phyloP scores from a whole-genome alignment of 495 filamentous ascomycete species.

The Platismatia glauca region DNA sequence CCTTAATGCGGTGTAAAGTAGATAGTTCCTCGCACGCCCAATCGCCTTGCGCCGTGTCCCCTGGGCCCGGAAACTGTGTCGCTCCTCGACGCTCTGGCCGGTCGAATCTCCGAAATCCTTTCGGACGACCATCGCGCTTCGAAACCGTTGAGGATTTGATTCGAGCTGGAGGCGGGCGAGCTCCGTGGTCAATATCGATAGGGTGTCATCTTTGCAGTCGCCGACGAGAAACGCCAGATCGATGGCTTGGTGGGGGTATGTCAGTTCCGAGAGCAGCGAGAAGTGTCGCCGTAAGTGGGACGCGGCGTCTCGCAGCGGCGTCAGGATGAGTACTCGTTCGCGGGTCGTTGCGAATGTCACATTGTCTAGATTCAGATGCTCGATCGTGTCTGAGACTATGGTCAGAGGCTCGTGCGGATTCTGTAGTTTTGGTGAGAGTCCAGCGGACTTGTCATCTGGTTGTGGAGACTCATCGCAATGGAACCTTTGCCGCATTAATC shows the following conservation, averaged over 20 bases:
- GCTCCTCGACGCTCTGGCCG: slow-evolving; percentile 56
- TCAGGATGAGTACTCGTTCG: slow-evolving; percentile 51
- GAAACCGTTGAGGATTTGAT: slow-evolving; percentile 53
- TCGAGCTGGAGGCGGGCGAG: slow-evolving; percentile 61
- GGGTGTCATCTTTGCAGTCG: slow-evolving; percentile 66
- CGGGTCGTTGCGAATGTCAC: slow-evolving; percentile 1
- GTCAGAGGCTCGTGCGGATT: slow-evolving; percentile 19
- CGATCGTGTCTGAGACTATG: slow-evolving; percentile 15
- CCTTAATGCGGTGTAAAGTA: slow-evolving; percentile 59
- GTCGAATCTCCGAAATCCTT: slow-evolving; percentile 61
- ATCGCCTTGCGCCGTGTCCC: slow-evolving; percentile 67
- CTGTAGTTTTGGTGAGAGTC: neutral
- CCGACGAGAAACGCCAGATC: slow-evolving; percentile 74
- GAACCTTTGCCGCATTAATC: slow-evolving; percentile 1
- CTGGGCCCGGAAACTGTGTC: slow-evolving; percentile 65
- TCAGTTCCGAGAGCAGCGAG: slow-evolving; percentile 61
- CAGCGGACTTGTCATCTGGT: slow-evolving; percentile 1
- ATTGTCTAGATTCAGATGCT: slow-evolving; percentile 13
- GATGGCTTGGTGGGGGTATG: slow-evolving; percentile 71
- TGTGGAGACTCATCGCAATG: neutral
- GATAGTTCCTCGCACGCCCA: slow-evolving; percentile 67
- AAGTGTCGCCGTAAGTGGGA: slow-evolving; percentile 62
- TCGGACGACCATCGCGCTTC: slow-evolving; percentile 56
- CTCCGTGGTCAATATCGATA: slow-evolving; percentile 55
- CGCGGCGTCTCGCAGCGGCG: slow-evolving; percentile 67